Percentiles rank a stretch among this genome's conserved stretches.
These are phyloP conservation scores for Aspergillus fumigatus DNA, from an alignment of 2,329 filamentous ascomycete genomes.

Conservation along the genomic window DNA sequence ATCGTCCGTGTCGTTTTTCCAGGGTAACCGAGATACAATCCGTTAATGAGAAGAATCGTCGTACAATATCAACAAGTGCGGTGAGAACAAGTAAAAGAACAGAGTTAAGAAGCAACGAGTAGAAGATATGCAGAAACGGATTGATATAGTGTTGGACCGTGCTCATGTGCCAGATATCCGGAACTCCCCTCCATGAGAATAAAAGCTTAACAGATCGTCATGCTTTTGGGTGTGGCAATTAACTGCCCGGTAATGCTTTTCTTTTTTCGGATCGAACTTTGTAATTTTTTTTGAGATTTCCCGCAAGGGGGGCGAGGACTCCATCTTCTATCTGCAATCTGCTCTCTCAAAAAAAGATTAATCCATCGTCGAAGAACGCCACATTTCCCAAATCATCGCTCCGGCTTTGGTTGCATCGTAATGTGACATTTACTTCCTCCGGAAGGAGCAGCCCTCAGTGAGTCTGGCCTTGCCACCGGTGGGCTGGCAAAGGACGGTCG, in stretches of 20 bases:
- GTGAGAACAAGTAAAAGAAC: constrained; percentile 36
- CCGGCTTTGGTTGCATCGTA: constrained; percentile 15
- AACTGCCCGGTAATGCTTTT: constrained; percentile 39
- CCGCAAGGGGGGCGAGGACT: constrained; percentile 23
- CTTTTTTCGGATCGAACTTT: constrained; percentile 47
- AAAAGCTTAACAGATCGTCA: constrained; percentile 42
- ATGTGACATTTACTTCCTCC: constrained; percentile 78
- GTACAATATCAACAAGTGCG: constrained; percentile 10
- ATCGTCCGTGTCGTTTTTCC: not conserved
- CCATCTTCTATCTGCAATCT: constrained; percentile 38
- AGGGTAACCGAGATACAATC: not conserved
- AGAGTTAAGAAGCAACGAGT: constrained; percentile 43
- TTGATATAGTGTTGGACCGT: constrained; percentile 43
- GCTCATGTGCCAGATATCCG: constrained; percentile 72
- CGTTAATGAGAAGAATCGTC: not conserved
- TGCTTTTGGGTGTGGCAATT: constrained; percentile 48
- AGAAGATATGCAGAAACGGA: constrained; percentile 15
- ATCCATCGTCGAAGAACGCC: constrained; percentile 28
- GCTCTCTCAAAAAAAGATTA: constrained; percentile 19
- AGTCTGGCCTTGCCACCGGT: constrained; percentile 98
- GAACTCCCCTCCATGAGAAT: constrained; percentile 63
- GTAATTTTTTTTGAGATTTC: constrained; percentile 47
- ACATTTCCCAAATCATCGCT: constrained; percentile 34
- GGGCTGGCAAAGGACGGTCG: constrained; percentile 98
- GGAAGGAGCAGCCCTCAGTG: constrained; percentile 99